phyloP scores from a whole-genome alignment of 1,284 basidiomycete species.

The Pisolithus thermaeus region DNA sequence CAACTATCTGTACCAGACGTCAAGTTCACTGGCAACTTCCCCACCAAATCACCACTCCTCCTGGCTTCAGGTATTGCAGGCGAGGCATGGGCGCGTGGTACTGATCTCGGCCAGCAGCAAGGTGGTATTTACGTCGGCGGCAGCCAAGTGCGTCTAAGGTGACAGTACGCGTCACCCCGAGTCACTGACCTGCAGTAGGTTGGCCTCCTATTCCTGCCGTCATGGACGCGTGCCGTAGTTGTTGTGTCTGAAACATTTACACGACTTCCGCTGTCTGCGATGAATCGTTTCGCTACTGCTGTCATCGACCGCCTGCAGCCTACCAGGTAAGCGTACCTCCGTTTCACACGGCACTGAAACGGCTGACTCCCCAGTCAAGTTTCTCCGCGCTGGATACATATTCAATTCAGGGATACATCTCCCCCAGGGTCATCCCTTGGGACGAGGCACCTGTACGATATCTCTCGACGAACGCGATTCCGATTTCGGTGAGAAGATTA shows the following conservation, averaged over 20 bases:
- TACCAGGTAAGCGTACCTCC: constrained; percentile 32
- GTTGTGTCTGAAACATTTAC: constrained; percentile 46
- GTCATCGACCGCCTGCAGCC: constrained; percentile 44
- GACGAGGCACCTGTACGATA: constrained; percentile 51
- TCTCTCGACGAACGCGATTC: constrained; percentile 28
- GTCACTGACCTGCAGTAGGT: constrained; percentile 33
- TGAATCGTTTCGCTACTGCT: constrained; percentile 42
- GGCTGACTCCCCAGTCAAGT: constrained; percentile 26
- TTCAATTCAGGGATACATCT: constrained; percentile 44
- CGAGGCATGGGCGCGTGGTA: constrained; percentile 45
- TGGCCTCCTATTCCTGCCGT: constrained; percentile 45
- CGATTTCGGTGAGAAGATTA: constrained; percentile 13
- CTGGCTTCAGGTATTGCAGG: constrained; percentile 44
- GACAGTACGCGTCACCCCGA: background rate
- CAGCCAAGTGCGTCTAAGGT: constrained; percentile 35
- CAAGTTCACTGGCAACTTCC: constrained; percentile 33
- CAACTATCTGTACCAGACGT: constrained; percentile 27
- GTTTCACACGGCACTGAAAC: background rate
- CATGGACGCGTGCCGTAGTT: constrained; percentile 41
- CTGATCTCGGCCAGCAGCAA: constrained; percentile 44
- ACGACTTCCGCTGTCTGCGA: constrained; percentile 45
- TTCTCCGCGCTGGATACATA: constrained; percentile 51
- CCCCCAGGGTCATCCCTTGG: constrained; percentile 27
- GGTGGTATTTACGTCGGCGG: constrained; percentile 43
- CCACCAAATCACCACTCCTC: constrained; percentile 31